phyloP scores from a whole-genome alignment of 225 moss, liverwort and hornwort species.

The Straminergon stramineum region DNA sequence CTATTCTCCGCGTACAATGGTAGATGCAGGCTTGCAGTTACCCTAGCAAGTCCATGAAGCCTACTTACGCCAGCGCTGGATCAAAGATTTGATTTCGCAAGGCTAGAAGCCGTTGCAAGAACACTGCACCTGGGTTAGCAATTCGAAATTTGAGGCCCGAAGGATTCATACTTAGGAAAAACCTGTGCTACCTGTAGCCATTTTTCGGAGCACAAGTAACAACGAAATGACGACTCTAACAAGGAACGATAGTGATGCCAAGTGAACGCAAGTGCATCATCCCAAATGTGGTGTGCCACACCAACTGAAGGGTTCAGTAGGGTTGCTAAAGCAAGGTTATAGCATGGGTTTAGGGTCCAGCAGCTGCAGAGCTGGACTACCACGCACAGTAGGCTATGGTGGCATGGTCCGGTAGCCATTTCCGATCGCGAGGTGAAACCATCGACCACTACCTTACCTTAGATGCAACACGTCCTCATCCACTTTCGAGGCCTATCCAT shows the following conservation, averaged over 20 bases:
- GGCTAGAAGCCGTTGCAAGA: too few species aligned
- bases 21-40: neutral
- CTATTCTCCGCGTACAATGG: neutral
- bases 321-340: neutral
- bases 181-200: too few species aligned
- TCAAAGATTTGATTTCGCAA: neutral
- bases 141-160: too few species aligned
- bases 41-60: neutral
- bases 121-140: too few species aligned
- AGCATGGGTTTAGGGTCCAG: neutral
- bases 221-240: too few species aligned
- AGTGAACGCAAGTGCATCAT: neutral
- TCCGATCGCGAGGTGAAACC: neutral
- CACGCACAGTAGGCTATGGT: neutral
- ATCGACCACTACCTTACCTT: neutral
- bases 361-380: neutral
- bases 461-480: neutral
- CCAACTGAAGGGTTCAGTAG: neutral
- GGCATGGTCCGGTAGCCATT: neutral
- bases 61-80: neutral
- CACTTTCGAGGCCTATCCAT: neutral
- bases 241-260: neutral
- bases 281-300: neutral
- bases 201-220: neutral
- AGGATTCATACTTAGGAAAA: neutral